phyloP scores from a whole-genome alignment of 1,284 basidiomycete genomes.

The Anthracocystis panici-leucophaei region DNA sequence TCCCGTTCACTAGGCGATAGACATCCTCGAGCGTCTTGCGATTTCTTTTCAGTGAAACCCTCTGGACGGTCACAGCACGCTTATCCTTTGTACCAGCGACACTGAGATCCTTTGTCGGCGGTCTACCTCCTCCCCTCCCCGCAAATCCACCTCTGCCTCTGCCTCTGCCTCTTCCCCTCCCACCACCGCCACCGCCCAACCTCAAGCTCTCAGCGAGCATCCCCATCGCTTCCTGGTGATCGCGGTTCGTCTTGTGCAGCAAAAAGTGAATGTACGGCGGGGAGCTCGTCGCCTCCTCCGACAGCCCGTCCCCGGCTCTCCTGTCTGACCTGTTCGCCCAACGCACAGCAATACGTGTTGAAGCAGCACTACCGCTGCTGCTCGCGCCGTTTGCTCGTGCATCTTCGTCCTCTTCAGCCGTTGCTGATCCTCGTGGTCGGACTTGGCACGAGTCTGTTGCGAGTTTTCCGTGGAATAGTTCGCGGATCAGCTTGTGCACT shows the following conservation, averaged over 20 bases:
- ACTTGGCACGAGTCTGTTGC: slow-evolving; percentile 77
- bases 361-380: slow-evolving; percentile 6
- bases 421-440: slow-evolving; percentile 18
- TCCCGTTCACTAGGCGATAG: slow-evolving; percentile 75
- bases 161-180: slow-evolving; percentile 35
- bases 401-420: slow-evolving; percentile 39
- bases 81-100: slow-evolving; percentile 99
- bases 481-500: slow-evolving; percentile 84
- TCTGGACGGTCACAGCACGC: slow-evolving; percentile 92
- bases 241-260: slow-evolving; percentile 95
- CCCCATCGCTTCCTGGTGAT: slow-evolving; percentile 92
- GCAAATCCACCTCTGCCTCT: slow-evolving; percentile 33
- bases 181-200: slow-evolving; percentile 41
- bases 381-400: slow-evolving; percentile 25
- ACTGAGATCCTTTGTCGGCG: slow-evolving; percentile 75
- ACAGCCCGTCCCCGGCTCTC: slow-evolving; percentile 70
- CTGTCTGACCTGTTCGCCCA: slow-evolving; percentile 74
- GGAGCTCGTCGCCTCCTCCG: slow-evolving; percentile 70
- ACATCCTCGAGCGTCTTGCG: slow-evolving; percentile 84
- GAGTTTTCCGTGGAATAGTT: slow-evolving; percentile 83
- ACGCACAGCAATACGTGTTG: slow-evolving; percentile 78
- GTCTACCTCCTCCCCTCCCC: slow-evolving; percentile 27
- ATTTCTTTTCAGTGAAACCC: slow-evolving; percentile 84
- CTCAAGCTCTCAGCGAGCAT: slow-evolving; percentile 75
- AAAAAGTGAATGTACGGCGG: slow-evolving; percentile 94